A percentile compares a stretch with the other conserved stretches of the same genome.
phyloP scores from a whole-genome alignment of 2,329 filamentous ascomycete species.

The Magnaporthiopsis incrustans region DNA sequence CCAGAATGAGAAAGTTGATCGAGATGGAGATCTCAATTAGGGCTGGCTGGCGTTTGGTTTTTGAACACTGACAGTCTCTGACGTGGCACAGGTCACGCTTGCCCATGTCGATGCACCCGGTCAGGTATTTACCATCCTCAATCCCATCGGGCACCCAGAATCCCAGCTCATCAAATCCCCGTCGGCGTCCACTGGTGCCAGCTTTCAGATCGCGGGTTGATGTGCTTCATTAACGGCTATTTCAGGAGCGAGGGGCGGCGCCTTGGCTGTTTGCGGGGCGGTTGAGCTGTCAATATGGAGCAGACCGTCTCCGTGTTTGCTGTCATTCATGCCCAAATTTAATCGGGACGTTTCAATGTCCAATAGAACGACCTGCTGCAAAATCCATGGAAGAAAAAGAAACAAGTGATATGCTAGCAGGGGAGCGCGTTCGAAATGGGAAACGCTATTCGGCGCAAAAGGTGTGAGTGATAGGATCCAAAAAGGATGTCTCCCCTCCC shows the following conservation, averaged over 20 bases:
- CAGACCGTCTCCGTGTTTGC: not conserved
- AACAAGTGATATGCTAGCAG: too few relatives aligned
- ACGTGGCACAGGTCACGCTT: not conserved
- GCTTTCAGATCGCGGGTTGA: not conserved
- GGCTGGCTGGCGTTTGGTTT: not conserved
- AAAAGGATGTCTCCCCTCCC: constrained; percentile 5
- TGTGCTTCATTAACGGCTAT: not conserved
- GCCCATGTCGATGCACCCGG: not conserved
- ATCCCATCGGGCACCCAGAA: not conserved
- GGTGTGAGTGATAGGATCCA: not conserved
- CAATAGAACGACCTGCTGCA: not conserved
- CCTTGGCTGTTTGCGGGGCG: not conserved
- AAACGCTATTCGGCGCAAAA: not conserved
- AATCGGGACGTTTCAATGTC: not conserved
- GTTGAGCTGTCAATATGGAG: not conserved
- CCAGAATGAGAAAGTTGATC: not conserved
- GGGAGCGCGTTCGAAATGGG: too few relatives aligned
- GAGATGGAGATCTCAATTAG: not conserved
- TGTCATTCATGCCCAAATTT: not conserved
- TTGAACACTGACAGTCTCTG: not conserved
- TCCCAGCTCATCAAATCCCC: not conserved
- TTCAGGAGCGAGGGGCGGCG: not conserved
- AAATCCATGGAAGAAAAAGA: too few relatives aligned
- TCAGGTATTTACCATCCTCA: not conserved
- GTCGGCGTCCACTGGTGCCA: not conserved